Percentiles rank a stretch among this genome's conserved stretches.
These are phyloP conservation scores for Alternaria sp. DNA, from an alignment of 2,329 filamentous ascomycete genomes.

Conservation along the genomic window DNA sequence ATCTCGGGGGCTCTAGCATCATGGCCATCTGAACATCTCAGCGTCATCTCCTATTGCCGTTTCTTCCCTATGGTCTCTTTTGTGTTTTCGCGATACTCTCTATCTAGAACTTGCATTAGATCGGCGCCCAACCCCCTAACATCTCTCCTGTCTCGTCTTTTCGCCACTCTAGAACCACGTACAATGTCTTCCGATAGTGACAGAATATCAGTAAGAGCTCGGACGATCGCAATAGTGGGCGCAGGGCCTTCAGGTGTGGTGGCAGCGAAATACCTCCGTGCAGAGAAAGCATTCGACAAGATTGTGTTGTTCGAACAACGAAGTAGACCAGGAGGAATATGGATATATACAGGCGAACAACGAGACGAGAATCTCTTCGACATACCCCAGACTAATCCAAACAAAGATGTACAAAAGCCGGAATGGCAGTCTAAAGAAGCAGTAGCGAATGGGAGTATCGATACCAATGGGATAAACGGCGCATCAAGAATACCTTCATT, in stretches of 20 bases:
- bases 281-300: conserved; percentile 73
- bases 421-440: conserved; percentile 53
- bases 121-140: background rate
- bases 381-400: conserved; percentile 73
- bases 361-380: conserved; percentile 57
- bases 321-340: conserved; percentile 78
- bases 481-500: conserved; percentile 65
- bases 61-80: background rate
- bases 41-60: background rate
- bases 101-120: background rate
- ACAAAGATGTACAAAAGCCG: conserved; percentile 70
- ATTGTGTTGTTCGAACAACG: conserved; percentile 88
- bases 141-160: background rate
- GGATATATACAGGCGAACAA: conserved; percentile 75
- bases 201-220: conserved; percentile 53
- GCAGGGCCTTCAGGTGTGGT: conserved; percentile 82
- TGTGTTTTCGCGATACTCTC: conserved; percentile 2
- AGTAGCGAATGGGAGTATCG: background rate
- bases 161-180: background rate
- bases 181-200: conserved; percentile 21
- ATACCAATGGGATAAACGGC: background rate
- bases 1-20: conserved; percentile 12
- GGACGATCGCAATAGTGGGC: conserved; percentile 78
- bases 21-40: background rate
- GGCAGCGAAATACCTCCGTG: conserved; percentile 78